These are phyloP conservation scores for Aspergillus sp. DNA, from an alignment of 2,329 filamentous ascomycete genomes.

Conservation along the genomic window DNA sequence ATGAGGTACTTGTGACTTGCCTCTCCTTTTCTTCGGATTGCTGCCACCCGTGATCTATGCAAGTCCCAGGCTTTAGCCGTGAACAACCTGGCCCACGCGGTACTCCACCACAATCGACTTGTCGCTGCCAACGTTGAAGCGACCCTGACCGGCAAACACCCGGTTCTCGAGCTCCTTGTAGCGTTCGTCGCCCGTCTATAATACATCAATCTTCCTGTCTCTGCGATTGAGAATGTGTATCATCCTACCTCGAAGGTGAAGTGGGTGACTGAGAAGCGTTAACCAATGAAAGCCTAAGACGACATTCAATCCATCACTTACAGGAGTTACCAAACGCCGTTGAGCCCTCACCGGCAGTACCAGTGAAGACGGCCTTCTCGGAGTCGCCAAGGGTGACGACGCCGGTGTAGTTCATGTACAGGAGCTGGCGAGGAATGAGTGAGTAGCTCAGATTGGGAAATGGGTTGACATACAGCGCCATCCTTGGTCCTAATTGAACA, in stretches of 20 bases:
- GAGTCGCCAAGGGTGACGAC: conserved; percentile 35
- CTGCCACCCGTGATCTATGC: no score
- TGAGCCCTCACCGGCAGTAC: conserved; percentile 28
- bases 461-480: conserved; percentile 25
- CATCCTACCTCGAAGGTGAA: conserved; percentile 36
- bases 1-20: no score
- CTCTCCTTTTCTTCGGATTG: no score
- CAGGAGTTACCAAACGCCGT: conserved; percentile 42
- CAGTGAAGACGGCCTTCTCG: conserved; percentile 32
- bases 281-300: neutral
- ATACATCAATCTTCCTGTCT: no score
- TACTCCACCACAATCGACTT: conserved; percentile 42
- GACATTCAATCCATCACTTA: conserved; percentile 22
- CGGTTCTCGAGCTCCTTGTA: conserved; percentile 43
- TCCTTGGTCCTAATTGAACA: conserved; percentile 28
- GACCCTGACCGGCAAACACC: conserved; percentile 42
- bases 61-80: conserved; percentile 13
- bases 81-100: conserved; percentile 39
- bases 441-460: neutral
- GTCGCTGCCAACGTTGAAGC: conserved; percentile 38
- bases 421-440: conserved; percentile 20
- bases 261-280: conserved; percentile 30
- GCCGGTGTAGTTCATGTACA: conserved; percentile 44
- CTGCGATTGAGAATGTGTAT: neutral
- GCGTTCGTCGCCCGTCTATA: conserved; percentile 40